Conservation (phyloP, 305 asterid species). For the Fraxinus sp. region DNA sequence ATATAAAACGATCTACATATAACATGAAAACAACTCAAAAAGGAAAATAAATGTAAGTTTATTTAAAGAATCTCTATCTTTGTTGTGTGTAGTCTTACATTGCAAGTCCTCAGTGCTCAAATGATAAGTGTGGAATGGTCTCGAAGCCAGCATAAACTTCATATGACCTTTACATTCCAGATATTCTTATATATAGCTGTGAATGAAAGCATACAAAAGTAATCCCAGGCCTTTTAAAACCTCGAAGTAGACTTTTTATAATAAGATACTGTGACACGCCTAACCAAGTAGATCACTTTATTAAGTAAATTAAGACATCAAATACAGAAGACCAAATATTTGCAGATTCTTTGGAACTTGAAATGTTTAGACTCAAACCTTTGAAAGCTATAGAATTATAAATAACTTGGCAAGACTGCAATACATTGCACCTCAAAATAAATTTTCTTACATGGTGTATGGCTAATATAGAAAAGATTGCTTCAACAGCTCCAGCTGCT, state of each 20-base stretch:
- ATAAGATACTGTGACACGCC: not conserved
- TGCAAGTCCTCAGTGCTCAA: not conserved
- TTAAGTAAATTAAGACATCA: not conserved
- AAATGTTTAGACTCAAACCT: not conserved
- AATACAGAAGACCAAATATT: not conserved
- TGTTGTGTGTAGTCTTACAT: not conserved
- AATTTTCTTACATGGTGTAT: constrained; percentile 66
- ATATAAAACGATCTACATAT: not conserved
- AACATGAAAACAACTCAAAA: not conserved
- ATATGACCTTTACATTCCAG: not conserved
- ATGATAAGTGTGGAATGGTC: not conserved
- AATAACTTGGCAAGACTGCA: not conserved
- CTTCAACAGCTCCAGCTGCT: constrained; percentile 98
- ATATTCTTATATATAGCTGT: not conserved
- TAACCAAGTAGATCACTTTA: not conserved
- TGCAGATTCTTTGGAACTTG: not conserved
- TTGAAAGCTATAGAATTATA: not conserved
- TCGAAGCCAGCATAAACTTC: not conserved
- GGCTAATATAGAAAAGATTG: constrained; percentile 71
- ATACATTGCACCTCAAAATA: not conserved
- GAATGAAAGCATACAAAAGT: not conserved
- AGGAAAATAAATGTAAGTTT: not conserved
- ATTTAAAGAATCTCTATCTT: not conserved
- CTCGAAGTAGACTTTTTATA: not conserved
- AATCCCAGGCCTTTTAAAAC: not conserved